Evolutionary conservation across 257 asterid genomes (phyloP).

Genomic region (Solanum appendiculatum): DNA sequence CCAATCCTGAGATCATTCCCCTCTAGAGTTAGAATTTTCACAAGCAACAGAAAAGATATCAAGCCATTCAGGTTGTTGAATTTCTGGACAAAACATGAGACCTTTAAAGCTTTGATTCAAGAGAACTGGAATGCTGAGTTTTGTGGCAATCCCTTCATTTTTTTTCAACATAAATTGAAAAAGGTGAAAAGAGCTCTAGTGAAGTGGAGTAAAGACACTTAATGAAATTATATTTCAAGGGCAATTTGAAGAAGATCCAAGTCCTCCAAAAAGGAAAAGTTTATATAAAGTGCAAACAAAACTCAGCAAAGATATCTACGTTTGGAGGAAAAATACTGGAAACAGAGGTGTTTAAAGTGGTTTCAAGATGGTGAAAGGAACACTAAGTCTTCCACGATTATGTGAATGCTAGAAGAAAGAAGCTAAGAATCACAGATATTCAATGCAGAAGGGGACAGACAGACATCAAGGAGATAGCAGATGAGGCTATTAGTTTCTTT

Average conservation of each 20-base stretch:
- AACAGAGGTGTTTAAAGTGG: background rate
- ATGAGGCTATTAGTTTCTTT: background rate
- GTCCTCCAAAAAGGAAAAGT: background rate
- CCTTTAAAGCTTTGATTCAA: background rate
- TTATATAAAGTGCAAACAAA: background rate
- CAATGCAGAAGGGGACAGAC: background rate
- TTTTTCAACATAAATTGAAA: background rate
- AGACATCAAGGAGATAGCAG: background rate
- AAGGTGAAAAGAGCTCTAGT: background rate
- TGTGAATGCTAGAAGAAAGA: background rate
- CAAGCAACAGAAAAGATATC: background rate
- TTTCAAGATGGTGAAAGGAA: background rate
- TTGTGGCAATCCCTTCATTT: background rate
- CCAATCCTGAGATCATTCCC: background rate
- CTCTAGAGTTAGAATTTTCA: background rate
- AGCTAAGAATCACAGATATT: background rate
- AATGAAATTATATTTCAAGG: background rate
- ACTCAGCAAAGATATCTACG: background rate
- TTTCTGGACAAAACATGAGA: background rate
- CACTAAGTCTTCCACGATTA: background rate
- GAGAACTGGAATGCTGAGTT: background rate
- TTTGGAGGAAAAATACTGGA: background rate
- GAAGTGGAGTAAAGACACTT: background rate
- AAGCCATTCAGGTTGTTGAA: background rate
- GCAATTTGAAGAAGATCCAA: background rate